phyloP scores from a whole-genome alignment of 495 filamentous ascomycete genomes.

The Talaromyces thailandensis region DNA sequence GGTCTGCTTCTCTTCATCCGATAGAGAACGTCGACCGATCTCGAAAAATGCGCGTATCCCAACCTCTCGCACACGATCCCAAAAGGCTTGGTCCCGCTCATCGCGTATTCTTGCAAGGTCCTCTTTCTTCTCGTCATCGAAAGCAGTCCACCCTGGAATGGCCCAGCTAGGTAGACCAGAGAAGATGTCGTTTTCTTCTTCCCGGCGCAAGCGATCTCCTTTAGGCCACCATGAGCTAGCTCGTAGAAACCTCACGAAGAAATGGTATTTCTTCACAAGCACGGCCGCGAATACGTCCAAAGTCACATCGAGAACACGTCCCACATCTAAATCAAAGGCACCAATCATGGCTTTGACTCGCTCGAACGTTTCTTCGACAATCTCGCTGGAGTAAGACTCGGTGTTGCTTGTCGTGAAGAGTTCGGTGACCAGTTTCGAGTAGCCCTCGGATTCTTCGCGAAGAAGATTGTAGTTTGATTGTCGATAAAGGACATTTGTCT shows the following conservation, averaged over 20 bases:
- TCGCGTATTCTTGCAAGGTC: slow-evolving; percentile 38
- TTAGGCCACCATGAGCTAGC: slow-evolving; percentile 97
- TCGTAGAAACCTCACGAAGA: slow-evolving; percentile 86
- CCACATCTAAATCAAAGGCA: slow-evolving; percentile 89
- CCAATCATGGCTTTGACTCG: slow-evolving; percentile 85
- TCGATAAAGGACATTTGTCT: slow-evolving; percentile 85
- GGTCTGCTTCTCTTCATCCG: slow-evolving; percentile 36
- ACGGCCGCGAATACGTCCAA: slow-evolving; percentile 82
- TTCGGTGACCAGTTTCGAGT: slow-evolving; percentile 79
- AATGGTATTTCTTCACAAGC: slow-evolving; percentile 74
- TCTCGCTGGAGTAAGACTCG: slow-evolving; percentile 50
- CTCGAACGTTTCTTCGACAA: slow-evolving; percentile 62
- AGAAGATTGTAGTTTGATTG: slow-evolving; percentile 95
- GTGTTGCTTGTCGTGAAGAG: slow-evolving; percentile 71
- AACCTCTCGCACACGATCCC: slow-evolving; percentile 64
- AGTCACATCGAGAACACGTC: slow-evolving; percentile 85
- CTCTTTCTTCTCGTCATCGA: slow-evolving; percentile 58
- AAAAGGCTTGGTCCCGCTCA: slow-evolving; percentile 67
- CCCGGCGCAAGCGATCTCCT: slow-evolving; percentile 24
- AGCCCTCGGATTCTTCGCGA: slow-evolving; percentile 93
- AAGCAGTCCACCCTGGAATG: slow-evolving; percentile 53
- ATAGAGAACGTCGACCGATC: slow-evolving; percentile 52
- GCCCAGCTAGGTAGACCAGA: slow-evolving; percentile 74
- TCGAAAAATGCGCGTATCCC: slow-evolving; percentile 85
- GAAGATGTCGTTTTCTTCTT: slow-evolving; percentile 24